Base-by-base conservation (phyloP, 2,329 filamentous ascomycete species). In the Fusarium sp. region DNA sequence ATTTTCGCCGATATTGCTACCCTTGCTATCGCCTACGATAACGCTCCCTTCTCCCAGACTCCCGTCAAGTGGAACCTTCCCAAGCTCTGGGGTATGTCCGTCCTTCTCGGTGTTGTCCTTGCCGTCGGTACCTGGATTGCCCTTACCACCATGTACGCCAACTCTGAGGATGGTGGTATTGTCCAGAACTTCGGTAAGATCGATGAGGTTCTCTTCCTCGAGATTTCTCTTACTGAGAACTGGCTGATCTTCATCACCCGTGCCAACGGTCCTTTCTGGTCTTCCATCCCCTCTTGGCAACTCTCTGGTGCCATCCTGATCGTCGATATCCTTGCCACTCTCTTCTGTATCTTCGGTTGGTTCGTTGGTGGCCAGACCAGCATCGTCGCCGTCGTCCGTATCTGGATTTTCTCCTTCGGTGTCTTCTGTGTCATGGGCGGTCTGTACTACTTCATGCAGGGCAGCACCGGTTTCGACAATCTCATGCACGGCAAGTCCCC, bases 181-280 rank as follows among this genome's bases (percentile, higher is more conserved):
- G 92, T 95, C 71, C 92, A 97, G 86, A 95, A 96, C 84, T 92
- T 91, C 75, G 94, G 94, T 87, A 88, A 91, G 78, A 84, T 92
- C 57, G 93, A 97, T 74, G 89, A 90, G 74, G 90, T 97, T 61
- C 82, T 97, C 76, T 97, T 97, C 88, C 90, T 97, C 38, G 89
- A 97, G 83, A 93, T 97, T 80, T 93, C 92, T 14, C 88, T 97
- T 56, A 95, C 94, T 64, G 93, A 97, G 87, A 97, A 97, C 85
- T 97, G 94, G 94, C 88, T 97, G 53, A 97, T 97, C 82, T 97
- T 97, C 86, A 95, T 97, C 83, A 97, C 94, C 71, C 93, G 94
- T 86, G 92, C 93, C 82, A 95, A 95, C 82, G 93, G 94, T 76
- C 93, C 93, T 56, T 95, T 97, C 87, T 97, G 93, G 93, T 94